Evolutionary conservation across 1,139 yeast genomes (phyloP).

Genomic region (Candida sojae): DNA sequence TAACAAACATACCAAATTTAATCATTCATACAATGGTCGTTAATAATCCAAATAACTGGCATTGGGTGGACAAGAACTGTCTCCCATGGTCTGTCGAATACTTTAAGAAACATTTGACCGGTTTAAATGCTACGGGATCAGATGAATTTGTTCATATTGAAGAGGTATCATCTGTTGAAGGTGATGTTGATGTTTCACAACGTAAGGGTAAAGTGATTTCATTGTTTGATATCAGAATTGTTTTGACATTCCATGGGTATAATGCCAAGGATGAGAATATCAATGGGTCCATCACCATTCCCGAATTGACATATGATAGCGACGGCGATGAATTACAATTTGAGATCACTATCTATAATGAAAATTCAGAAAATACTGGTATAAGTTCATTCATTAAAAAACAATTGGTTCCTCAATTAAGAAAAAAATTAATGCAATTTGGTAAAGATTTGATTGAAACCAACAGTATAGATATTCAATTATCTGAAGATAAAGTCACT

Average conservation of each 20-base stretch:
- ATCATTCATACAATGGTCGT: conserved; percentile 38
- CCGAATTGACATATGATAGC: conserved; percentile 95
- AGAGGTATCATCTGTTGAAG: conserved; percentile 72
- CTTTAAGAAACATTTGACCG: conserved; percentile 60
- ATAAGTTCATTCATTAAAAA: conserved; percentile 58
- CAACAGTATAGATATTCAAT: conserved; percentile 87
- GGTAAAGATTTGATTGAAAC: conserved; percentile 74
- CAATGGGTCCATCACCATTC: conserved; percentile 76
- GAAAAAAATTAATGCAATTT: conserved; percentile 59
- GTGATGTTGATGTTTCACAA: conserved; percentile 96
- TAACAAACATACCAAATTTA: too few relatives aligned
- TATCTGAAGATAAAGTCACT: conserved; percentile 61
- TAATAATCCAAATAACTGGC: conserved; percentile 65
- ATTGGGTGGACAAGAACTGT: conserved; percentile 99
- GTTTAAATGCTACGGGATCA: conserved; percentile 39
- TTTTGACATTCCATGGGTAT: conserved; percentile 58
- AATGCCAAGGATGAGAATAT: conserved; percentile 35
- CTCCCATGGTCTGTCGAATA: conserved; percentile 85
- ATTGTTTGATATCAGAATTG: conserved; percentile 76
- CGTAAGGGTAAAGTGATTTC: conserved; percentile 96
- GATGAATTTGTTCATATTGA: conserved; percentile 45
- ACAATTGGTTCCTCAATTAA: conserved; percentile 67
- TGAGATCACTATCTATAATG: conserved; percentile 67
- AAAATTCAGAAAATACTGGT: conserved; percentile 52
- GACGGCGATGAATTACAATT: conserved; percentile 84